Conservation (phyloP, 257 asterid species). For the Paraleonurus japonicus region DNA sequence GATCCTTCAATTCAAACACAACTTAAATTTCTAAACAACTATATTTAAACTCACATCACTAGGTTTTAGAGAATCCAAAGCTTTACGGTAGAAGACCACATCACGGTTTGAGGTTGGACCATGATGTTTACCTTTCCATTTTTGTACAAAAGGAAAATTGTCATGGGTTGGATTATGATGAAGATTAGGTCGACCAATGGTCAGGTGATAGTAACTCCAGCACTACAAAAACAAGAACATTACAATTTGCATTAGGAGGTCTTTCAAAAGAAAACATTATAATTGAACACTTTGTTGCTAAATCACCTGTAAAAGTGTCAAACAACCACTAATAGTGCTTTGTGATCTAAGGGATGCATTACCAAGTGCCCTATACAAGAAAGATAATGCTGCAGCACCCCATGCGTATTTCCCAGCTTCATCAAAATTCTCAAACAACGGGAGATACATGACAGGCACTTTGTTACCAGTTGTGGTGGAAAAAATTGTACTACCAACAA, state of each 20-base stretch:
- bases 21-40: not conserved
- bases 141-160: constrained; percentile 93
- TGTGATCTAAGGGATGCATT: constrained; percentile 94
- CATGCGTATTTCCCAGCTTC: constrained; percentile 93
- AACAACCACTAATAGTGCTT: constrained; percentile 93
- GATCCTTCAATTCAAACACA: constrained; percentile 1
- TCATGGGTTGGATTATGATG: constrained; percentile 91
- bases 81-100: constrained; percentile 87
- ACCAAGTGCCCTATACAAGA: constrained; percentile 92
- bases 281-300: constrained; percentile 6
- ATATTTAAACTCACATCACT: constrained; percentile 31
- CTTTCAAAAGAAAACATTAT: not conserved
- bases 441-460: constrained; percentile 96
- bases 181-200: constrained; percentile 85
- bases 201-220: constrained; percentile 97
- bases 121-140: constrained; percentile 97
- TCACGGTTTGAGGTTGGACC: constrained; percentile 94
- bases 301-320: constrained; percentile 83
- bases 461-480: constrained; percentile 97
- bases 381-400: constrained; percentile 94
- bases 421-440: constrained; percentile 83
- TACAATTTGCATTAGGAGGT: constrained; percentile 3
- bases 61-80: constrained; percentile 40
- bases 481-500: constrained; percentile 89
- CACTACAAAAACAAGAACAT: constrained; percentile 56